Evolutionary conservation across 108 stramenopile species (phyloP), one percentile per base, ranked within the genome.

Genomic region (Fragilaria radians): DNA sequence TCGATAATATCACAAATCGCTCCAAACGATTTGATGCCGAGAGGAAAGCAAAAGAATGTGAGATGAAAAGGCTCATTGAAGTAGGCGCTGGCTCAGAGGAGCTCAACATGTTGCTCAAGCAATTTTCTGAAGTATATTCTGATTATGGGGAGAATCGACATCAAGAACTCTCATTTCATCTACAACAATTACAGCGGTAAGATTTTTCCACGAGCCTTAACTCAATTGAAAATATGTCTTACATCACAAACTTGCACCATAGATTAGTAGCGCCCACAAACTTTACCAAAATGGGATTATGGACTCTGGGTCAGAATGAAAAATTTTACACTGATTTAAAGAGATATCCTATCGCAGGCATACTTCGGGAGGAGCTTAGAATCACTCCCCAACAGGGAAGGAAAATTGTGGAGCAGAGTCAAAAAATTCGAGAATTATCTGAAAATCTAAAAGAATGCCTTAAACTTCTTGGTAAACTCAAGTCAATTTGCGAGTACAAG

Each of bases 281-380:
- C 46, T 87, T 89, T 27, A 94, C 93, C 2, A 94, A 94, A 68
- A 86, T 94, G 88, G 82, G 80, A 46, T 62, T 91, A 3, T 94
- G 89, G 89, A 87, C 88, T 4, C 36, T 91, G 56, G 87, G 84
- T 32, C 89, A 94, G 52, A 77, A 65, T 51, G 68, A 66, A n/a
- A 46, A 68, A 11, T 82, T 82, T 45, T 89, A 72, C 72, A 57
- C 68, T 22, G 67, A 81, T 29, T 63, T 75, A n/a, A 86, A 81
- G 51, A 49, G 62, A 23, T 77, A 83, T 57, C 82, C 85, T 25
- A 82, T 94, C 46, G 82, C 74, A 36, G 82, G 83, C 5, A 91
- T 94, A 52, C 57, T 94, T 5, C 54, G 66, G 48, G 70, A 79
- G 30, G 89, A 94, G 54, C 68, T 94, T 3, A 76, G 74, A 46